phyloP scores from a whole-genome alignment of 495 filamentous ascomycete species.

The Hypomontagnella submonticulosa region DNA sequence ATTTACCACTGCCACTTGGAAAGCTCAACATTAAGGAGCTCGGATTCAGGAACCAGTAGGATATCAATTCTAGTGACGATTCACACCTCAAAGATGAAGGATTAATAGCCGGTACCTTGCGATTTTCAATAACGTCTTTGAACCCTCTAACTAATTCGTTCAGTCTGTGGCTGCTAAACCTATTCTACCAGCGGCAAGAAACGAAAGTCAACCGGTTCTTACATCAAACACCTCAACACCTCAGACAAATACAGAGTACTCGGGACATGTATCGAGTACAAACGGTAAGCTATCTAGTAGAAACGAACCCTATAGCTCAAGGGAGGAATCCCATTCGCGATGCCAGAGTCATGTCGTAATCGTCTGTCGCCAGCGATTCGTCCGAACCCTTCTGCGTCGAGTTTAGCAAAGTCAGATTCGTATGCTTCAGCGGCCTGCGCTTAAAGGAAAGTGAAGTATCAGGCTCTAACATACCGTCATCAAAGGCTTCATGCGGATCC shows the following conservation, averaged over 20 bases:
- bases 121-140: conserved; percentile 24
- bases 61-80: no score
- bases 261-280: background rate
- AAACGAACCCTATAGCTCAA: conserved; percentile 3
- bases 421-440: background rate
- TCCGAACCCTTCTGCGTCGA: background rate
- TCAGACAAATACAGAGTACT: background rate
- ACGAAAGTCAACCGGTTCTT: conserved; percentile 9
- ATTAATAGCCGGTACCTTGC: no score
- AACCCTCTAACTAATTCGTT: conserved; percentile 17
- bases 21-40: no score
- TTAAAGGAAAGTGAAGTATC: background rate
- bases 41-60: no score
- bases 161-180: conserved; percentile 9
- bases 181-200: background rate
- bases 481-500: background rate
- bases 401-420: background rate
- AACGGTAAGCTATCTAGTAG: background rate
- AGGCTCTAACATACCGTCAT: conserved; percentile 4
- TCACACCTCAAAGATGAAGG: no score
- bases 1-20: no score
- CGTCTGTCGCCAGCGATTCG: conserved; percentile 13
- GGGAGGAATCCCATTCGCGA: conserved; percentile 30
- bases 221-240: background rate
- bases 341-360: conserved; percentile 32